Base-by-base conservation (phyloP, 2,329 filamentous ascomycete genomes). In the Trichoderma guizhouense region DNA sequence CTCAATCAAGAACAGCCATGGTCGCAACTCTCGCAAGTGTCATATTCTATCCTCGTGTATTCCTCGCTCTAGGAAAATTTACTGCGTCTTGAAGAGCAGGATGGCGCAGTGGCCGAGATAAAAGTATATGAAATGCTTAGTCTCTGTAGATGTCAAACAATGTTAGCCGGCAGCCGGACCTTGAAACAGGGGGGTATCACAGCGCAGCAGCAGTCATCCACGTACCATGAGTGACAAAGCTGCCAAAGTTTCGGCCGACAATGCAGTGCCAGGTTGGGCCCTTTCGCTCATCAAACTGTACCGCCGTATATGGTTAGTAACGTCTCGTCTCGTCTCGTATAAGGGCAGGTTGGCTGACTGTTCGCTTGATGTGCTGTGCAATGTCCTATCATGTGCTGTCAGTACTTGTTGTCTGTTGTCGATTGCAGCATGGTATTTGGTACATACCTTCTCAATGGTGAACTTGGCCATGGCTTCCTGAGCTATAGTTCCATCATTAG, bases 121-220 rank as follows among this genome's bases (percentile, higher is more conserved):
- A 86, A 99, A 99, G 86, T 99, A 99, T 82, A 99, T 98, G 86
- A 99, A 99, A 84, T 99, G 96, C 86, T 98, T 98, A 32, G 96
- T 98, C 84, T 98, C 96, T 98, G 85, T 47, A 62, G 11, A 43
- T 18, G 11, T 24, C 8, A 32, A 15, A 21, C 8, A n/a, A 30
- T 21, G 39, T 69, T 65, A 71, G 70, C 60, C 18, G 6, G 18
- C 24, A 26, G 15, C n/a, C 39, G n/a, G 28, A 36, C n/a, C n/a
- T 53, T 47, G 39, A 30, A 58, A 34, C 21, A 15, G 51, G 14
- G 14, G 7, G n/a, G 11, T 60, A 24, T 39, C 26, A 18, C 30
- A 36, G 12, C n/a, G 36, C 36, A n/a, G 55, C 6, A 8, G 9
- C 47, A 36, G 39, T 14, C 18, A 6, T 71, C 26, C 62, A 77